Conservation (phyloP, 2,329 filamentous ascomycete genomes). For the Helotiales sp. region DNA sequence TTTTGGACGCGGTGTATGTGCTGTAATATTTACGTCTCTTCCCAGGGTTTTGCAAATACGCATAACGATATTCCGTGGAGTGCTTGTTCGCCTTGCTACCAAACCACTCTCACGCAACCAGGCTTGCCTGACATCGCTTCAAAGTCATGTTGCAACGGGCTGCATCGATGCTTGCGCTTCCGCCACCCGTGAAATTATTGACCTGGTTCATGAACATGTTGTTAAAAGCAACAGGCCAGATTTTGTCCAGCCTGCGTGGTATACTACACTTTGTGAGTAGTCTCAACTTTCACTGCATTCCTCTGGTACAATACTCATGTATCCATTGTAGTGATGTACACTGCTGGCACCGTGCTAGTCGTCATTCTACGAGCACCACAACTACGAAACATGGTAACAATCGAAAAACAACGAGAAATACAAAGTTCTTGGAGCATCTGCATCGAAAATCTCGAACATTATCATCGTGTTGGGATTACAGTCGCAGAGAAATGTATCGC, state of each 20-base stretch:
- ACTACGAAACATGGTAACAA: not conserved
- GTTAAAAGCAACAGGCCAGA: not conserved
- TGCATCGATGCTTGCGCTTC: not conserved
- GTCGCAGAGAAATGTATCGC: not conserved
- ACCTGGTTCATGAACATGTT: not conserved
- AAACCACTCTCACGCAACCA: not conserved
- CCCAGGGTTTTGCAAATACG: not conserved
- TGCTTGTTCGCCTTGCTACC: not conserved
- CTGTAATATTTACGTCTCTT: not conserved
- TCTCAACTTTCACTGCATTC: not conserved
- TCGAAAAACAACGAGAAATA: not conserved
- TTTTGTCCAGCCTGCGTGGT: not conserved
- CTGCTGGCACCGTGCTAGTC: not conserved
- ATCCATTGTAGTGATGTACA: not conserved
- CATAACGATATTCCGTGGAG: not conserved
- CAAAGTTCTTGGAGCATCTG: not conserved
- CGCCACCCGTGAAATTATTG: not conserved
- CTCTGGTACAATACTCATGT: not conserved
- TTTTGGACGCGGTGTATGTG: not conserved
- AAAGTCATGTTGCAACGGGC: not conserved
- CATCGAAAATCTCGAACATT: not conserved
- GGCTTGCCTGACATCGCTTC: not conserved
- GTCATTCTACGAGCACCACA: not conserved
- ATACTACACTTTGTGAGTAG: not conserved
- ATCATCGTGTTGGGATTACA: not conserved